Base-by-base conservation (phyloP, 192 early-diverging fungal genomes). In the Cetraspora pellucida region DNA sequence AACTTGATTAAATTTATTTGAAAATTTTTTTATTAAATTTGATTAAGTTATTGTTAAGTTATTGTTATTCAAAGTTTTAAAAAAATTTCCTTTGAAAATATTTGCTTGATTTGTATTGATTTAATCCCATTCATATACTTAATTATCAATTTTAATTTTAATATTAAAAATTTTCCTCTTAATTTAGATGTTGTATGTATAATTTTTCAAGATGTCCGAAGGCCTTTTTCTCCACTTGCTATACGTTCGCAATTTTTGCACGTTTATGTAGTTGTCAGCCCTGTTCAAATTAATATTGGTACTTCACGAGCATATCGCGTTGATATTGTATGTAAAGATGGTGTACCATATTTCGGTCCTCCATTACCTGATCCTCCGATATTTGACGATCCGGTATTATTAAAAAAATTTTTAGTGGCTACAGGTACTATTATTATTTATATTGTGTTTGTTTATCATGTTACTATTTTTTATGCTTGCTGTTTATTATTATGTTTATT, bases 231-330 rank as follows among this genome's bases (percentile, higher is more conserved):
- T 28, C 87, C 87, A 11, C 79, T 73, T n/a, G 76, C 87, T 4
- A 89, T 89, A 21, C 87, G 84, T 52, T 89, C 87, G 4, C 87
- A 89, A 71, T 87, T 89, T 27, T 78, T 89, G 16, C 87, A 89
- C 61, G 86, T 87, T 7, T 89, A 87, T 75, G 85, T 87, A n/a
- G 74, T 89, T 27, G 81, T 89, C 21, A 86, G 63, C 47, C 63
- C 60, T 23, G 37, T 65, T n/a, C 1, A n/a, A 37, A 19, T 3
- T 28, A 14, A 10, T 9, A 0, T 23, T 61, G 27, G 8, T 28
- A 65, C 78, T 27, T 19, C 30, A 2, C 44, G 77, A 8, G 77
- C 49, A 0, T 82, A 82, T 50, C 74, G 73, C 17, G 82, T 46
- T 0, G 69, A 79, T 0, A 77, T 83, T 43, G 77, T 79, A 10